phyloP scores from a whole-genome alignment of 169 alveolate genomes.

The Plasmodium reichenowi region DNA sequence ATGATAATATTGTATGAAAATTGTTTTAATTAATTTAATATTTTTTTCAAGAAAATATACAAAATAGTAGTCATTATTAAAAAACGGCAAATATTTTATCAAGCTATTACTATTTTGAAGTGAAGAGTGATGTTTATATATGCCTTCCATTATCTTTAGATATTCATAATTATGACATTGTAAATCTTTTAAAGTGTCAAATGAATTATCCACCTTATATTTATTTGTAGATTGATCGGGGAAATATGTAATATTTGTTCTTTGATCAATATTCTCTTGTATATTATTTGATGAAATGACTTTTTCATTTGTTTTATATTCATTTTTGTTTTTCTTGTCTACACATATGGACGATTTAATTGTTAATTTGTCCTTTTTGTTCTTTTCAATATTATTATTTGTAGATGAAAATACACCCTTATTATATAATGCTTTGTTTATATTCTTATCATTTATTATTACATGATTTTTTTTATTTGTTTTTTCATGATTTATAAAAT shows the following conservation, averaged over 20 bases:
- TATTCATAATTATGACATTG: constrained; percentile 51
- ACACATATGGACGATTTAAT: too few species aligned
- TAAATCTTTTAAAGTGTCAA: constrained; percentile 33
- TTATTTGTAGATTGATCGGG: too few species aligned
- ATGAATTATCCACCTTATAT: neutral
- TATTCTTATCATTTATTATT: neutral
- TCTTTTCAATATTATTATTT: too few species aligned
- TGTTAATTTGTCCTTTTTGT: too few species aligned
- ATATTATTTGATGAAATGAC: too few species aligned
- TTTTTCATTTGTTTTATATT: too few species aligned
- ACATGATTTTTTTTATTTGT: neutral
- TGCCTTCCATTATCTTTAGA: constrained; percentile 54
- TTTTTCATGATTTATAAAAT: constrained; percentile 23
- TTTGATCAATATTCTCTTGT: too few species aligned
- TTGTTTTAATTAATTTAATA: constrained; percentile 36
- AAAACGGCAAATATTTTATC: constrained; percentile 52
- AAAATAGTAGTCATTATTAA: constrained; percentile 44
- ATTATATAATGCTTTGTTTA: too few species aligned
- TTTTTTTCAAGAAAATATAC: constrained; percentile 67
- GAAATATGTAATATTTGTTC: too few species aligned
- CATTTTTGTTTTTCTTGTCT: too few species aligned
- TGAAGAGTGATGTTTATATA: constrained; percentile 10
- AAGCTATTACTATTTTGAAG: constrained; percentile 3
- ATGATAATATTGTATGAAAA: constrained; percentile 70
- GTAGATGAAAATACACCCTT: too few species aligned